Percentiles rank a stretch among this genome's conserved stretches.
Conservation (phyloP, 345 rosid species). For the Lumnitzera littorea region DNA sequence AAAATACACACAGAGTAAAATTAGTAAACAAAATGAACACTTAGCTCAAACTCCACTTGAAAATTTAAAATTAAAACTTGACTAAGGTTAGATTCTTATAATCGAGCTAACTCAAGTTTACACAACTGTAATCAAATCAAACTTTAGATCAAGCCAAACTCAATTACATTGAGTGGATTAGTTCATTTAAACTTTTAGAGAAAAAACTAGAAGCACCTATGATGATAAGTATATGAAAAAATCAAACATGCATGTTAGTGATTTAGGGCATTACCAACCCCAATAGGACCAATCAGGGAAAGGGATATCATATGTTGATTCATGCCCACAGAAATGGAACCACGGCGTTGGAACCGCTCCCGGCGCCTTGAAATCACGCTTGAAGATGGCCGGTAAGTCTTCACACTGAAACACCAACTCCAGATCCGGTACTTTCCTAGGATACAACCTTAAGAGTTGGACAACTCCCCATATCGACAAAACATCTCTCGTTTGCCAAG, state of each 20-base stretch:
- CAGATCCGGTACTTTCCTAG: conserved; percentile 30
- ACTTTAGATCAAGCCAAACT: too few species aligned
- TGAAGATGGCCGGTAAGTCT: conserved; percentile 19
- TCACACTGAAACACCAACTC: conserved; percentile 32
- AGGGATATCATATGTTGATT: conserved; percentile 28
- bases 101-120: too few species aligned
- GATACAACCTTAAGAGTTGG: conserved; percentile 27
- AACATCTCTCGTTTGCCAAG: conserved; percentile 24
- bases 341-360: conserved; percentile 23
- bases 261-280: conserved; percentile 32
- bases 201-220: too few species aligned
- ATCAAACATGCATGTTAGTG: background rate
- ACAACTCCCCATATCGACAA: conserved; percentile 35
- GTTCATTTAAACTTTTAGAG: too few species aligned
- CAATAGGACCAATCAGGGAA: conserved; percentile 50
- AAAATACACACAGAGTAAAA: background rate
- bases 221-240: background rate
- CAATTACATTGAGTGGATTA: too few species aligned
- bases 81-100: too few species aligned
- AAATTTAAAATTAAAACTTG: too few species aligned
- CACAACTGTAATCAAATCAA: too few species aligned
- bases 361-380: conserved; percentile 8
- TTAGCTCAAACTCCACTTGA: background rate
- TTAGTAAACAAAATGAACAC: background rate
- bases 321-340: conserved; percentile 40